Conservation (phyloP, 2,329 filamentous ascomycete species). For the Plenodomus biglobosus region DNA sequence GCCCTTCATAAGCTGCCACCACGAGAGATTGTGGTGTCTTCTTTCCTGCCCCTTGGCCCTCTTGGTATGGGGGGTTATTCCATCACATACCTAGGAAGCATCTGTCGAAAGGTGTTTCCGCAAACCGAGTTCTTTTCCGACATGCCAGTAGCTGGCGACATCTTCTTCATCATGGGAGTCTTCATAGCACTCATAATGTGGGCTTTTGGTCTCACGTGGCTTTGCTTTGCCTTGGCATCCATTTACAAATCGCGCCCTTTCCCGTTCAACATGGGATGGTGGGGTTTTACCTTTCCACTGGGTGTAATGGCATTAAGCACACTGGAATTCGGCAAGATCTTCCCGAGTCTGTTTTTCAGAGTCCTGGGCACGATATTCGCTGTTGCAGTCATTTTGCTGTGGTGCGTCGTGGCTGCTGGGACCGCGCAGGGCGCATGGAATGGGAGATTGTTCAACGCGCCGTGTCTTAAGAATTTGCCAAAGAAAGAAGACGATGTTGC, state of each 20-base stretch:
- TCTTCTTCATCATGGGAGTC: conserved; percentile 60
- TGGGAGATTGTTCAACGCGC: conserved; percentile 57
- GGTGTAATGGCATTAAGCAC: conserved; percentile 59
- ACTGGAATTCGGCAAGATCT: conserved; percentile 52
- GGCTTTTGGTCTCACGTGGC: conserved; percentile 59
- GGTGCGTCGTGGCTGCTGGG: conserved; percentile 56
- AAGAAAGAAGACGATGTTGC: conserved; percentile 18
- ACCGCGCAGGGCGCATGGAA: conserved; percentile 53
- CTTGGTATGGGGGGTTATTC: conserved; percentile 67
- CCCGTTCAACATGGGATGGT: conserved; percentile 66
- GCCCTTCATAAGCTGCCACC: conserved; percentile 67
- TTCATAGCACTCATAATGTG: conserved; percentile 58
- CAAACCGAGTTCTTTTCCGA: conserved; percentile 42
- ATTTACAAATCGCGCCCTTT: conserved; percentile 51
- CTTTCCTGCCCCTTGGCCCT: conserved; percentile 68
- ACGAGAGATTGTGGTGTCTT: conserved; percentile 66
- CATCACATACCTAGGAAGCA: conserved; percentile 55
- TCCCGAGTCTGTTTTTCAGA: conserved; percentile 59
- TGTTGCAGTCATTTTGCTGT: conserved; percentile 55
- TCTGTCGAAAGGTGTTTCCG: conserved; percentile 48
- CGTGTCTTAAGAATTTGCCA: conserved; percentile 50
- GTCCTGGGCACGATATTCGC: conserved; percentile 60
- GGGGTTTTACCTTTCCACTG: conserved; percentile 62
- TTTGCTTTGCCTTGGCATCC: conserved; percentile 56
- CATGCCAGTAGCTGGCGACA: conserved; percentile 48